Conservation (phyloP, 768 basidiomycete species). For the Mycena kentingensis region DNA sequence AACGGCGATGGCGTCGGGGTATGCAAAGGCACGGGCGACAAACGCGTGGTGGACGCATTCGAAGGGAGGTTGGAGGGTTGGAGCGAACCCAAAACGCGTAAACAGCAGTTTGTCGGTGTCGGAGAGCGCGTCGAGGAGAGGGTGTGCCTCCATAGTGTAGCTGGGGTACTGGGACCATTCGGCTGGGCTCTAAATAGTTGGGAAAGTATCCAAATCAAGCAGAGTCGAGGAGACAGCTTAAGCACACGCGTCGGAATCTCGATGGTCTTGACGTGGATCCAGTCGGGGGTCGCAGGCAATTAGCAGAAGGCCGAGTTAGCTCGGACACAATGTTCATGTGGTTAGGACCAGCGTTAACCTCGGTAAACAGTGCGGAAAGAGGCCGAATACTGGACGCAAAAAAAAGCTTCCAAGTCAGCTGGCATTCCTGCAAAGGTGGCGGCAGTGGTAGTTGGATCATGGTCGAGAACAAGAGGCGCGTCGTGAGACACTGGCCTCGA, state of each 20-base stretch:
- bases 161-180: constrained; percentile 2
- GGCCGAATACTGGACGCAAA: too few species aligned
- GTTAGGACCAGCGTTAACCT: too few species aligned
- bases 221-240: too few species aligned
- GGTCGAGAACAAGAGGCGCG: background rate
- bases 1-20: constrained; percentile 49
- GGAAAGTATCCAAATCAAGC: background rate
- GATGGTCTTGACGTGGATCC: background rate
- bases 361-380: too few species aligned
- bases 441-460: too few species aligned
- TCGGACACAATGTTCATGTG: too few species aligned
- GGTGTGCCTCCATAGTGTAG: constrained; percentile 18
- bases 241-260: too few species aligned
- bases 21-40: constrained; percentile 42
- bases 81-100: constrained; percentile 46
- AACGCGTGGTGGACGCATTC: constrained; percentile 60
- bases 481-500: constrained; percentile 33
- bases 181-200: constrained; percentile 13
- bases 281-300: too few species aligned
- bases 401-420: too few species aligned
- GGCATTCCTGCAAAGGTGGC: too few species aligned
- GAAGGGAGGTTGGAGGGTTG: constrained; percentile 40
- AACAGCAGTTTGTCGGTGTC: constrained; percentile 46
- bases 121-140: constrained; percentile 35
- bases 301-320: too few species aligned